Evolutionary conservation across 768 basidiomycete species (phyloP).

Genomic region (Trametes coccinea): DNA sequence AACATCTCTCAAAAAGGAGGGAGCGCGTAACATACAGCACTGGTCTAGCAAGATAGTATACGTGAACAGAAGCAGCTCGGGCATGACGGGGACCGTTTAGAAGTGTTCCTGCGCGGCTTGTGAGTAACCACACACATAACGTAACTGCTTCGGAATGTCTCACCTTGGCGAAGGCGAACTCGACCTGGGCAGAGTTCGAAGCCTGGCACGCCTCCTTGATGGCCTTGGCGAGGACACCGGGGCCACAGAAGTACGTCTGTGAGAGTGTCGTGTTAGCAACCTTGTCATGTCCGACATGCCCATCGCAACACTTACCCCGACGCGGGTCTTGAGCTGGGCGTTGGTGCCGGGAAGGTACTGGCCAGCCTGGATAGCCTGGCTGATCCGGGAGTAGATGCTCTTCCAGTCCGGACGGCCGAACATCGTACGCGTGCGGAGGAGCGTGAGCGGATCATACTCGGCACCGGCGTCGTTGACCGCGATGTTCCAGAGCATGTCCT

Average conservation of each 20-base stretch:
- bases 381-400: constrained; percentile 72
- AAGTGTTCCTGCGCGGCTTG: constrained; percentile 54
- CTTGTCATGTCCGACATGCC: constrained; percentile 7
- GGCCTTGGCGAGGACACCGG: constrained; percentile 68
- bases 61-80: background rate
- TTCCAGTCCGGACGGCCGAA: constrained; percentile 93
- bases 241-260: constrained; percentile 90
- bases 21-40: constrained; percentile 15
- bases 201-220: constrained; percentile 72
- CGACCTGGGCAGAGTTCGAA: constrained; percentile 54
- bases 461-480: constrained; percentile 84
- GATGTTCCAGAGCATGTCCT: constrained; percentile 92
- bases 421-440: constrained; percentile 85
- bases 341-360: constrained; percentile 79
- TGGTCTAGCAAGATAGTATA: background rate
- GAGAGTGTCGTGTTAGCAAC: constrained; percentile 7
- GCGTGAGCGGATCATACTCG: constrained; percentile 86
- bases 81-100: constrained; percentile 33
- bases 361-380: constrained; percentile 77
- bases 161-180: constrained; percentile 85
- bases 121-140: background rate
- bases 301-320: constrained; percentile 59
- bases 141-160: background rate
- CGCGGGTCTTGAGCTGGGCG: constrained; percentile 77
- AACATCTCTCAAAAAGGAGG: background rate